phyloP scores from a whole-genome alignment of 2,329 filamentous ascomycete genomes.

The Neofusicoccum sp. region DNA sequence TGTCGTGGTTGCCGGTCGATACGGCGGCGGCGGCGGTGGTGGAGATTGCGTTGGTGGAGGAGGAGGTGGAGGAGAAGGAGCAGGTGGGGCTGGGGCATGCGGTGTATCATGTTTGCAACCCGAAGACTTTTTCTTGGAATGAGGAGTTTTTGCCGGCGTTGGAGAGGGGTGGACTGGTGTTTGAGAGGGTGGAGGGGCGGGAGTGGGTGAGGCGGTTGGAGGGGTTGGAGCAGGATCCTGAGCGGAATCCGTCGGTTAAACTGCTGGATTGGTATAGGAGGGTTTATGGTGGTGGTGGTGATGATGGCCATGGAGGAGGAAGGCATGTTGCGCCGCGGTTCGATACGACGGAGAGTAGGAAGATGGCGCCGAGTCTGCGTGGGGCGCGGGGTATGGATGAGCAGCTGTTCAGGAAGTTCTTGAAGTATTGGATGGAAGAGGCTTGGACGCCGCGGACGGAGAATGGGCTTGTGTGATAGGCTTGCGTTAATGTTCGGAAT shows the following conservation, averaged over 20 bases:
- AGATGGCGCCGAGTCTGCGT: background rate
- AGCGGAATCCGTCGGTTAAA: constrained; percentile 30
- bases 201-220: constrained; percentile 30
- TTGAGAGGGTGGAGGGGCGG: constrained; percentile 24
- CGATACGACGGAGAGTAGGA: background rate
- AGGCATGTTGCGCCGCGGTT: background rate
- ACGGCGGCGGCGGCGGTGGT: constrained; percentile 38
- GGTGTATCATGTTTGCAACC: constrained; percentile 56
- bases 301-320: background rate
- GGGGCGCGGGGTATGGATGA: background rate
- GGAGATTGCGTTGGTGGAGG: constrained; percentile 18
- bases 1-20: constrained; percentile 46
- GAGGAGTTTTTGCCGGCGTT: constrained; percentile 54
- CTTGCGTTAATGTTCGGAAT: too few species aligned
- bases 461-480: background rate
- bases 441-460: background rate
- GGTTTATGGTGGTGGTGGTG: constrained; percentile 45
- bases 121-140: constrained; percentile 51
- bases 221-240: constrained; percentile 24
- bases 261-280: constrained; percentile 27
- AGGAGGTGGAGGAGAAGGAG: background rate
- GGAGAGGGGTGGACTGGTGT: constrained; percentile 36
- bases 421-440: background rate
- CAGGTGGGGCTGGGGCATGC: background rate
- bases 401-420: background rate